phyloP scores from a whole-genome alignment of 1,284 basidiomycete genomes.

The Cutaneotrichosporon cutaneum region DNA sequence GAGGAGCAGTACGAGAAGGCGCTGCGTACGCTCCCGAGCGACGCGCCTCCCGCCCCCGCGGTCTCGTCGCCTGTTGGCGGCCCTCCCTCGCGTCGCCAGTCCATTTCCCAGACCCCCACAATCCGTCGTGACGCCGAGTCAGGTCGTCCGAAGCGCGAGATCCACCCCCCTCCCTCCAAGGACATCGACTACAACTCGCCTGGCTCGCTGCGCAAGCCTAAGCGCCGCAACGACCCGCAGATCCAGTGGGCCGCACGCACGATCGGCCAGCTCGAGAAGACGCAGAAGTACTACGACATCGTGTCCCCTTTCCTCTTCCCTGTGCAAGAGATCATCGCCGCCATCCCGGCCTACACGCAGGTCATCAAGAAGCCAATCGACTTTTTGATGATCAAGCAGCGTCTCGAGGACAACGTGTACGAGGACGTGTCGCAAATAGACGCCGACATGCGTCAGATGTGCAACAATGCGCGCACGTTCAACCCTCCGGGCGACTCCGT shows the following conservation, averaged over 20 bases:
- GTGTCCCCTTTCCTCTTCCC: conserved; percentile 90
- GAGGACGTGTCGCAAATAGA: conserved; percentile 73
- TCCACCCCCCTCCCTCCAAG: conserved; percentile 90
- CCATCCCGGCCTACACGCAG: conserved; percentile 81
- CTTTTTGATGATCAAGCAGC: conserved; percentile 78
- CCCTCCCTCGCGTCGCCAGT: conserved; percentile 35
- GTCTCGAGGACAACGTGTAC: conserved; percentile 76
- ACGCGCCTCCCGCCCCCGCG: conserved; percentile 46
- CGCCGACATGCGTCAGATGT: conserved; percentile 90
- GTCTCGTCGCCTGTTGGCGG: conserved; percentile 29
- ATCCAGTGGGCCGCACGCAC: conserved; percentile 72
- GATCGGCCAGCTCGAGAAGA: conserved; percentile 68
- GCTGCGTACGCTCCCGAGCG: conserved; percentile 70
- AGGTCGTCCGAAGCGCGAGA: conserved; percentile 91
- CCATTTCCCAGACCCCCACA: conserved; percentile 47
- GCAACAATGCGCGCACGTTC: conserved; percentile 88
- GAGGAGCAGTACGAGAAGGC: conserved; percentile 86
- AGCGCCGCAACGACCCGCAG: conserved; percentile 73
- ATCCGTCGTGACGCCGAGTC: conserved; percentile 56
- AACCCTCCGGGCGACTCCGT: conserved; percentile 87
- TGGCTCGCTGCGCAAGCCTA: conserved; percentile 52
- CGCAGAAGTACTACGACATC: conserved; percentile 71
- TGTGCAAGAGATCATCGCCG: conserved; percentile 67
- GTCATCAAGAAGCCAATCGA: conserved; percentile 95
- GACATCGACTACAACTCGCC: conserved; percentile 77